Conservation (phyloP, 23 red algal species). For the Gracilaria gracilis region DNA sequence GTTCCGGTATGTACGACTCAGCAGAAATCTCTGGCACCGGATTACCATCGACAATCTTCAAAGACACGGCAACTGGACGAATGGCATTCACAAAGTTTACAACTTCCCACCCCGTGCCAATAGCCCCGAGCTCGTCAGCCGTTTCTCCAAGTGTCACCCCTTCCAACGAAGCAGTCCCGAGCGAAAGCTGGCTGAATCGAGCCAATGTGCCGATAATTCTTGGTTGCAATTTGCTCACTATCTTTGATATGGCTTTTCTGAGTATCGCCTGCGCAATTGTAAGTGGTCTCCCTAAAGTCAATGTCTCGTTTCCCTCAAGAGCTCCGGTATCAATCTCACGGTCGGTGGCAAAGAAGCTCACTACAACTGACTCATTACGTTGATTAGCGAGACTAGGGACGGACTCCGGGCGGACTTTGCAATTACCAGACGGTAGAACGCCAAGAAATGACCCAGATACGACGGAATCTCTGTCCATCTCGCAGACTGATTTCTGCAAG, state of each 20-base stretch:
- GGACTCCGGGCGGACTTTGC: not conserved
- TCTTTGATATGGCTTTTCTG: not conserved
- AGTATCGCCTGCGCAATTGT: not conserved
- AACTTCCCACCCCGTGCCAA: slow-evolving; percentile 22
- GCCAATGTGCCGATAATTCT: slow-evolving; percentile 7
- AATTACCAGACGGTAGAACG: not conserved
- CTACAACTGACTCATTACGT: not conserved
- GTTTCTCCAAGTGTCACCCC: not conserved
- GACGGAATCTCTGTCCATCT: not conserved
- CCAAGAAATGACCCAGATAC: not conserved
- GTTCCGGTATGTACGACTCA: not conserved
- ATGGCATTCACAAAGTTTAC: not conserved
- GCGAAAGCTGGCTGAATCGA: slow-evolving; percentile 9
- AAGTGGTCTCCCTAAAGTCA: not conserved
- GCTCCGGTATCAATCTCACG: no score
- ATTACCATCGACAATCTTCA: not conserved
- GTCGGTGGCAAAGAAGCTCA: slow-evolving; percentile 6
- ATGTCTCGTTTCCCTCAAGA: not conserved
- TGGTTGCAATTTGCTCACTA: not conserved
- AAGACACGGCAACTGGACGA: not conserved
- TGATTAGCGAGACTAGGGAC: not conserved
- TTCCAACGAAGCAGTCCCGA: not conserved
- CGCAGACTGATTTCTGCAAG: not conserved
- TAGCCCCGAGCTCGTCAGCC: not conserved
- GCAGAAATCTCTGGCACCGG: not conserved